These are phyloP conservation scores for Kwoniella sp. DNA, from an alignment of 768 basidiomycete genomes.

Conservation along the genomic window DNA sequence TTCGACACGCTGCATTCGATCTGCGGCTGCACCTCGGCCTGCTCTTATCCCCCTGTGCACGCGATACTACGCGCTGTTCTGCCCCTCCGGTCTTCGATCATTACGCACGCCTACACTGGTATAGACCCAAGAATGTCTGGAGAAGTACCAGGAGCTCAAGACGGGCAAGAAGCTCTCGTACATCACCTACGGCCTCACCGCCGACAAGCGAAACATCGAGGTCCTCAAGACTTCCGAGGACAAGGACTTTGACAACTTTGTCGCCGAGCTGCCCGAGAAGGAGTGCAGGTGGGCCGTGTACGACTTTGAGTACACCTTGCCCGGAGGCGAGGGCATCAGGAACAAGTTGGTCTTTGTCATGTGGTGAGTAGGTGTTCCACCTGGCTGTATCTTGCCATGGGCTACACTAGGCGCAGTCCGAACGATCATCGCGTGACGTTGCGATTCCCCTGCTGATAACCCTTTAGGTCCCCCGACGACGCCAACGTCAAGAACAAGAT, in stretches of 20 bases:
- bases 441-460: too few relatives aligned
- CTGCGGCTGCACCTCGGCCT: too few relatives aligned
- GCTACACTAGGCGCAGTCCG: too few relatives aligned
- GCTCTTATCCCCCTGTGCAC: too few relatives aligned
- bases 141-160: slow-evolving; percentile 66
- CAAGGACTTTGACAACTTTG: slow-evolving; percentile 65
- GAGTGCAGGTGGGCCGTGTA: slow-evolving; percentile 88
- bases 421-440: too few relatives aligned
- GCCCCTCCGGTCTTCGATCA: too few relatives aligned
- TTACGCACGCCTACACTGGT: neutral
- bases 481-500: slow-evolving; percentile 89
- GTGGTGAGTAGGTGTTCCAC: slow-evolving; percentile 77
- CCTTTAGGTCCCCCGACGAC: slow-evolving; percentile 73
- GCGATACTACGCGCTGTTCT: too few relatives aligned
- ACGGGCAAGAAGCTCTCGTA: slow-evolving; percentile 72
- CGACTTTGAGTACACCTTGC: slow-evolving; percentile 74
- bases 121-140: slow-evolving; percentile 64
- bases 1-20: too few relatives aligned
- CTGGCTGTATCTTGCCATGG: too few relatives aligned
- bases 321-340: slow-evolving; percentile 62
- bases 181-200: slow-evolving; percentile 67
- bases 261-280: slow-evolving; percentile 65
- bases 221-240: slow-evolving; percentile 63
- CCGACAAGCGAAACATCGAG: slow-evolving; percentile 60
- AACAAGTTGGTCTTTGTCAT: slow-evolving; percentile 79